These are phyloP conservation scores for Thermochaetoides dissita DNA, from an alignment of 2,329 filamentous ascomycete species.

Conservation along the genomic window DNA sequence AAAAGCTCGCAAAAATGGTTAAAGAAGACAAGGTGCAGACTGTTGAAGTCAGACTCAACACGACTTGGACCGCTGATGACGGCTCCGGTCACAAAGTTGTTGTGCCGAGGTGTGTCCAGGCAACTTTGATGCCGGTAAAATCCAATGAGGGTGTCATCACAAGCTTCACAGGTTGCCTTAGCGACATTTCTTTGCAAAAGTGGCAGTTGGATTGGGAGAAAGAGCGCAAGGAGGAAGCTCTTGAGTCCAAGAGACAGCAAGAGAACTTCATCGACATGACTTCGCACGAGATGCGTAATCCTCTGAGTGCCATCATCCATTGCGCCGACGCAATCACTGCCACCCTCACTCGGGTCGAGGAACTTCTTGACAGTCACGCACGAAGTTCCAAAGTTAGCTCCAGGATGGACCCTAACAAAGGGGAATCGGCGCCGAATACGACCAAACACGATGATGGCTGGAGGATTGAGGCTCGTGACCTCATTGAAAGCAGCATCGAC, in stretches of 20 bases:
- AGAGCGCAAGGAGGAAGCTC: constrained; percentile 38
- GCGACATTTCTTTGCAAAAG: constrained; percentile 34
- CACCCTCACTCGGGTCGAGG: constrained; percentile 30
- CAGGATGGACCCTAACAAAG: constrained; percentile 7
- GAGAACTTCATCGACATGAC: constrained; percentile 72
- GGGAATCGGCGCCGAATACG: constrained; percentile 8
- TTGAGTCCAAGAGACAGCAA: constrained; percentile 52
- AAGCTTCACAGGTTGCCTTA: constrained; percentile 35
- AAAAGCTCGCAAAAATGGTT: constrained; percentile 26
- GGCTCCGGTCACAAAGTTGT: constrained; percentile 28
- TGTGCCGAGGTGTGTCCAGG: constrained; percentile 34
- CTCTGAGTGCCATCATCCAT: constrained; percentile 58
- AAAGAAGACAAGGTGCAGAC: constrained; percentile 29
- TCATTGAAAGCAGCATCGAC: constrained; percentile 50
- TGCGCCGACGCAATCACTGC: constrained; percentile 57
- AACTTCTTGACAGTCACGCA: constrained; percentile 18
- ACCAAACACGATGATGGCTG: constrained; percentile 13
- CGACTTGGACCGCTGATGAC: constrained; percentile 32
- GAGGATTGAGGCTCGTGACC: constrained; percentile 23
- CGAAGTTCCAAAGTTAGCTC: no score
- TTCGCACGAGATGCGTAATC: constrained; percentile 61
- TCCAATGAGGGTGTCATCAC: constrained; percentile 31
- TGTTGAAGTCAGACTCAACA: constrained; percentile 35
- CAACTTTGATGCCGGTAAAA: constrained; percentile 36
- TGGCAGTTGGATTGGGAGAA: constrained; percentile 38